These are phyloP conservation scores for Microstroma glucosiphilum DNA, from an alignment of 1,284 basidiomycete genomes.

Conservation along the genomic window DNA sequence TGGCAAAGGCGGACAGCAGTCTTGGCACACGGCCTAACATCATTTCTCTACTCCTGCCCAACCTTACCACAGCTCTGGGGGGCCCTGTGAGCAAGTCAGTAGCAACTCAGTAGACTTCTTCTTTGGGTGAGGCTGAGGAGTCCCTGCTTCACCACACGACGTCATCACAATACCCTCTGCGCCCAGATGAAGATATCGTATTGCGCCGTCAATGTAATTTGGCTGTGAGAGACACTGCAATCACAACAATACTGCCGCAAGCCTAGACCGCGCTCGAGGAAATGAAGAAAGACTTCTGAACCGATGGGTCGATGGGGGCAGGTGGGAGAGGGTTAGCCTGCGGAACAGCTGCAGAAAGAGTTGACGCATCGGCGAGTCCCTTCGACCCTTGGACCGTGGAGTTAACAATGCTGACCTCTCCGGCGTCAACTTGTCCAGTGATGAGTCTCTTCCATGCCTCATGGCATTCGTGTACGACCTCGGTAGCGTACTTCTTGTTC, in stretches of 20 bases:
- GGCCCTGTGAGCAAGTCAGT: not conserved
- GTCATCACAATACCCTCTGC: too few species aligned
- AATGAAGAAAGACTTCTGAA: slow-evolving; percentile 52
- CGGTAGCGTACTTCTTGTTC: slow-evolving; percentile 98
- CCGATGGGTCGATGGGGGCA: slow-evolving; percentile 48
- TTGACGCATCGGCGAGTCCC: slow-evolving; percentile 63
- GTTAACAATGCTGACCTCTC: slow-evolving; percentile 51
- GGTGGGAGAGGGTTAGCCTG: slow-evolving; percentile 59
- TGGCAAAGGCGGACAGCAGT: too few species aligned
- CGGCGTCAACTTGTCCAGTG: slow-evolving; percentile 60
- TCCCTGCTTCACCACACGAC: too few species aligned
- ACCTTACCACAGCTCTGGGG: not conserved
- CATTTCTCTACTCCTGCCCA: too few species aligned
- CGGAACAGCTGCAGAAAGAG: slow-evolving; percentile 57
- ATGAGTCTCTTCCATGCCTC: slow-evolving; percentile 96
- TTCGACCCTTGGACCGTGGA: slow-evolving; percentile 67
- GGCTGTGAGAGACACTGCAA: too few species aligned
- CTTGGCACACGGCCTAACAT: too few species aligned
- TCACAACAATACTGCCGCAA: too few species aligned
- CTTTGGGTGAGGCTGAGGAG: too few species aligned
- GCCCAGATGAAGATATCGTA: too few species aligned
- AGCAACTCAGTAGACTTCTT: too few species aligned
- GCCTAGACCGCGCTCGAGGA: not conserved
- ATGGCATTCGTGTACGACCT: slow-evolving; percentile 97
- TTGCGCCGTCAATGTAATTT: too few species aligned